Evolutionary conservation across 139 green algal species (phyloP).

Genomic region (Micromonas pusilla): DNA sequence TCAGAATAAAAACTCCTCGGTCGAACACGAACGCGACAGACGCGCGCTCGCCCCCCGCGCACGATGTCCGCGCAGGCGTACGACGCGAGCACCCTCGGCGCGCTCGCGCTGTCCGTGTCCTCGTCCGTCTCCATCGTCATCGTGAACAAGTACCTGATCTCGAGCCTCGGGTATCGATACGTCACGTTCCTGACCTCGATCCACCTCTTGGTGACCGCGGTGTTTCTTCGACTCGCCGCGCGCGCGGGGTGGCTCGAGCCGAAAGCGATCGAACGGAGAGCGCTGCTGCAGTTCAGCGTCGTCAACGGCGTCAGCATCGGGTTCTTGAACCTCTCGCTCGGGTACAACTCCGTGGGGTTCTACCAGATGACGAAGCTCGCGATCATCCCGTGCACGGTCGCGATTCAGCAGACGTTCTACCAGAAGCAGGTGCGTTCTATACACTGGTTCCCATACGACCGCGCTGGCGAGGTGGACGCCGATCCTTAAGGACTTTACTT

Average conservation of each 20-base stretch:
- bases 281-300: conserved; percentile 36
- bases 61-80: neutral
- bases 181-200: conserved; percentile 39
- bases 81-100: conserved; percentile 29
- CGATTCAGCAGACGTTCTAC: conserved; percentile 40
- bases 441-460: no score
- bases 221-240: conserved; percentile 30
- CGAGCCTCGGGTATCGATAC: conserved; percentile 23
- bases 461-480: no score
- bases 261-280: conserved; percentile 26
- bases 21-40: no score
- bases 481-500: no score
- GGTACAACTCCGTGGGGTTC: conserved; percentile 49
- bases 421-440: no score
- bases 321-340: conserved; percentile 44
- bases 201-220: conserved; percentile 41
- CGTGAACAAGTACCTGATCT: conserved; percentile 47
- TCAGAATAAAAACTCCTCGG: no score
- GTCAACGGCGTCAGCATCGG: conserved; percentile 42
- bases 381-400: conserved; percentile 49
- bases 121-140: conserved; percentile 48
- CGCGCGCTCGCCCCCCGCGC: no score
- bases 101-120: conserved; percentile 37
- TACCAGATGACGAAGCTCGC: conserved; percentile 54
- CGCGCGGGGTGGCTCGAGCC: conserved; percentile 34